Evolutionary conservation across 768 basidiomycete species (phyloP).

Genomic region (Pholiota molesta): DNA sequence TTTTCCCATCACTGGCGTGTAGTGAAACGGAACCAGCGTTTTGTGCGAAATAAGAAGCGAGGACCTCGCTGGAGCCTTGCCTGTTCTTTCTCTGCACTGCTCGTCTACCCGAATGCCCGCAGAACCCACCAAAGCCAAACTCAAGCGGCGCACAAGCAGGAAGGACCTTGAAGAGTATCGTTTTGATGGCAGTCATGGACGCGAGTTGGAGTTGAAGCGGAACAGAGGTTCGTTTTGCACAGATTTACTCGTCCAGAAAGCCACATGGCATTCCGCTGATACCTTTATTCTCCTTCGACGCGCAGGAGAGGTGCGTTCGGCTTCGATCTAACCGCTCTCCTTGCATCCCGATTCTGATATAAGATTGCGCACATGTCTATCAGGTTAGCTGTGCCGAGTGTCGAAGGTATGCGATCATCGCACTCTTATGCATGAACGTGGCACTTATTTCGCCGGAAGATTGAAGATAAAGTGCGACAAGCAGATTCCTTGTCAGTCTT

Average conservation of each 20-base stretch:
- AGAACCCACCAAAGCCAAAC: constrained; percentile 53
- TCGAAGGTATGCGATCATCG: constrained; percentile 70
- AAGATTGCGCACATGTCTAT: constrained; percentile 14
- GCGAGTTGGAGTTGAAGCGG: constrained; percentile 76
- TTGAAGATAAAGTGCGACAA: constrained; percentile 86
- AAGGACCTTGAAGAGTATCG: constrained; percentile 54
- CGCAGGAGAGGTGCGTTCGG: constrained; percentile 30
- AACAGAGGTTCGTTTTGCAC: constrained; percentile 50
- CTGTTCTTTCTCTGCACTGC: constrained; percentile 4
- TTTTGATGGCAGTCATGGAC: constrained; percentile 55
- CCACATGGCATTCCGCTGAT: constrained; percentile 13
- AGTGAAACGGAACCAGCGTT: constrained; percentile 4
- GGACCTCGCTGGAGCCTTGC: neutral
- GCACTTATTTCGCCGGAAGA: constrained; percentile 33
- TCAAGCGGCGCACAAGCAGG: constrained; percentile 51
- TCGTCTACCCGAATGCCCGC: constrained; percentile 48
- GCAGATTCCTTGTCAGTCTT: constrained; percentile 78
- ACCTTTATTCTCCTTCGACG: constrained; percentile 8
- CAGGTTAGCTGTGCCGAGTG: constrained; percentile 82
- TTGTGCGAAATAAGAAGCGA: constrained; percentile 22
- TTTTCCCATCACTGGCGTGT: constrained; percentile 10
- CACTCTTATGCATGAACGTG: constrained; percentile 19
- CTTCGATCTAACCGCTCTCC: neutral
- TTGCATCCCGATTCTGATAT: constrained; percentile 11
- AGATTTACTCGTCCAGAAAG: neutral